phyloP scores from a whole-genome alignment of 1,284 basidiomycete genomes.

The Caloboletus firmus region DNA sequence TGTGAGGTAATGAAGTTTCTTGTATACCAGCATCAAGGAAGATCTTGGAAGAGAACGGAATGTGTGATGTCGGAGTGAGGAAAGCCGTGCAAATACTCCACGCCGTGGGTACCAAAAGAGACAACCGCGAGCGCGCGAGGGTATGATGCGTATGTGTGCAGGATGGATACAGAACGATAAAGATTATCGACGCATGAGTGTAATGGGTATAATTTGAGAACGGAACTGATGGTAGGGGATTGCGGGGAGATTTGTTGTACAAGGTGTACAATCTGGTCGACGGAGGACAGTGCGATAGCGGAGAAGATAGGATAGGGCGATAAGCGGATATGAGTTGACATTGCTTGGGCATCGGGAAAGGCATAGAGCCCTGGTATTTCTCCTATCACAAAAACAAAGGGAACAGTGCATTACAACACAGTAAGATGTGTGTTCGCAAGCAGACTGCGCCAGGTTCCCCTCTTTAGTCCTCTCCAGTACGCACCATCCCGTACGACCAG shows the following conservation, averaged over 20 bases:
- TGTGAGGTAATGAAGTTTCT: slow-evolving; percentile 14
- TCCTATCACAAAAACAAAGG: slow-evolving; percentile 34
- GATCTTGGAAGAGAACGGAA: slow-evolving; percentile 12
- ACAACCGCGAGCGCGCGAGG: slow-evolving; percentile 18
- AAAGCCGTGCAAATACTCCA: slow-evolving; percentile 19
- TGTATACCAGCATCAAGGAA: slow-evolving; percentile 25
- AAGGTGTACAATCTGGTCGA: slow-evolving; percentile 21
- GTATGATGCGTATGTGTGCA: slow-evolving; percentile 32
- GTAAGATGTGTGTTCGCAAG: slow-evolving; percentile 23
- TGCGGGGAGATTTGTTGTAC: slow-evolving; percentile 24
- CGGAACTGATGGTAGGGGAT: slow-evolving; percentile 7
- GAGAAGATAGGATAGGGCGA: slow-evolving; percentile 6
- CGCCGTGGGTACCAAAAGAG: slow-evolving; percentile 17
- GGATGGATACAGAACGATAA: slow-evolving; percentile 41
- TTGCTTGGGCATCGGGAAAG: slow-evolving; percentile 12
- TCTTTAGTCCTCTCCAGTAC: slow-evolving; percentile 18
- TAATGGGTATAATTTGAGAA: slow-evolving; percentile 27
- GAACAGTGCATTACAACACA: slow-evolving; percentile 34
- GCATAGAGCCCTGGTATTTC: slow-evolving; percentile 31
- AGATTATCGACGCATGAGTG: slow-evolving; percentile 33
- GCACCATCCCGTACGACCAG: slow-evolving; percentile 21
- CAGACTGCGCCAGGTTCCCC: slow-evolving; percentile 15
- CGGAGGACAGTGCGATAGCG: slow-evolving; percentile 3
- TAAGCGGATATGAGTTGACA: background rate
- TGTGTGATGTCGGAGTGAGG: slow-evolving; percentile 9